phyloP scores from a whole-genome alignment of 495 filamentous ascomycete species.

The Talaromyces adpressus region DNA sequence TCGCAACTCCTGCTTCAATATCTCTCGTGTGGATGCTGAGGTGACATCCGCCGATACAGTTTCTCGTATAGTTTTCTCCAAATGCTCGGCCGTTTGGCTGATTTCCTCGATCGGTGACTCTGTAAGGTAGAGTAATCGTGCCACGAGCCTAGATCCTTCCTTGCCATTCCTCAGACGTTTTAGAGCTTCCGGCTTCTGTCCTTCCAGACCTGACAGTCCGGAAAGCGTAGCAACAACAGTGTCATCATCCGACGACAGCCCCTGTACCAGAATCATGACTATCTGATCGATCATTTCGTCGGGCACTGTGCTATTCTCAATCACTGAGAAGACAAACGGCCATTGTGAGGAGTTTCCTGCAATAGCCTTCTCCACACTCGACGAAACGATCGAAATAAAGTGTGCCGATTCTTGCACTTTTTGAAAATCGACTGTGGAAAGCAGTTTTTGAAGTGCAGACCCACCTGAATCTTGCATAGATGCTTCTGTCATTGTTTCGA shows the following conservation, averaged over 20 bases:
- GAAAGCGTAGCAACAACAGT: constrained; percentile 26
- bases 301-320: constrained; percentile 37
- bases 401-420: constrained; percentile 27
- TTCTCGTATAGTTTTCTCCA: constrained; percentile 35
- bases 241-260: constrained; percentile 25
- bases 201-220: constrained; percentile 33
- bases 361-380: constrained; percentile 28
- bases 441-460: constrained; percentile 31
- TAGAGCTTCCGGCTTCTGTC: constrained; percentile 26
- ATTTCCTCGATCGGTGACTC: constrained; percentile 51
- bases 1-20: constrained; percentile 44
- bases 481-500: constrained; percentile 30
- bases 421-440: constrained; percentile 33
- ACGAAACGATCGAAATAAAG: constrained; percentile 29
- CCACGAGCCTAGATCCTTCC: constrained; percentile 46
- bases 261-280: constrained; percentile 30
- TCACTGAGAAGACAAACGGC: constrained; percentile 37
- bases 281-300: constrained; percentile 34
- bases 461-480: constrained; percentile 33
- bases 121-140: constrained; percentile 47
- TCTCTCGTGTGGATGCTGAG: constrained; percentile 36
- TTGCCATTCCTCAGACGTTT: constrained; percentile 33
- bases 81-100: constrained; percentile 37
- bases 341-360: constrained; percentile 33
- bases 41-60: constrained; percentile 28